Percentiles rank a stretch among this genome's conserved stretches.
Evolutionary conservation across 495 filamentous ascomycete genomes (phyloP).

Genomic region (Podospora sp.): DNA sequence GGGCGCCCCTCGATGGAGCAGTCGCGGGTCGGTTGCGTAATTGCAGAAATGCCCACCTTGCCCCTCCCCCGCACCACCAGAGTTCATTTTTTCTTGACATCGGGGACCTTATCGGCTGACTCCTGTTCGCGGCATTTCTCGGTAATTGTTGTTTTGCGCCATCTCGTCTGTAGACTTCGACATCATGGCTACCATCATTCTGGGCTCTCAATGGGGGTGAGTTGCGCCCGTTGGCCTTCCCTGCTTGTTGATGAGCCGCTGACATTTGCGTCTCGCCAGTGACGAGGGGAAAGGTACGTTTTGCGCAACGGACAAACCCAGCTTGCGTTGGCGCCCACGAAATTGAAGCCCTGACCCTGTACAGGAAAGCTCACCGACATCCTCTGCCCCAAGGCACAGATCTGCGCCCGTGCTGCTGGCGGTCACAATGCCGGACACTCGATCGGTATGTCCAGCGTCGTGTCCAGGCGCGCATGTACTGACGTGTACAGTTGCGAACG

Average conservation of each 20-base stretch:
- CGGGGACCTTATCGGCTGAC: background rate
- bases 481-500: conserved; percentile 38
- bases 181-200: conserved; percentile 27
- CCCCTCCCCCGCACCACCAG: background rate
- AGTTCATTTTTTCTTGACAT: background rate
- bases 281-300: conserved; percentile 73
- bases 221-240: conserved; percentile 17
- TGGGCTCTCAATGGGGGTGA: conserved; percentile 27
- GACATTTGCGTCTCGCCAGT: conserved; percentile 41
- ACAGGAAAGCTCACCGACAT: conserved; percentile 43
- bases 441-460: conserved; percentile 59
- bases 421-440: conserved; percentile 52
- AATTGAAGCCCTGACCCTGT: conserved; percentile 57
- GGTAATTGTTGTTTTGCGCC: conserved; percentile 9
- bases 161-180: conserved; percentile 4
- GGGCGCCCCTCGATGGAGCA: background rate
- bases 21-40: background rate
- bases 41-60: conserved; percentile 1
- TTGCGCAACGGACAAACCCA: background rate
- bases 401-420: conserved; percentile 44
- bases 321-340: background rate
- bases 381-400: conserved; percentile 41
- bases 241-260: conserved; percentile 17
- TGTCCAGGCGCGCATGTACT: conserved; percentile 8
- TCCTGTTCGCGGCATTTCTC: conserved; percentile 23